phyloP scores from a whole-genome alignment of 2,329 filamentous ascomycete species.

The Monilinia polystroma region DNA sequence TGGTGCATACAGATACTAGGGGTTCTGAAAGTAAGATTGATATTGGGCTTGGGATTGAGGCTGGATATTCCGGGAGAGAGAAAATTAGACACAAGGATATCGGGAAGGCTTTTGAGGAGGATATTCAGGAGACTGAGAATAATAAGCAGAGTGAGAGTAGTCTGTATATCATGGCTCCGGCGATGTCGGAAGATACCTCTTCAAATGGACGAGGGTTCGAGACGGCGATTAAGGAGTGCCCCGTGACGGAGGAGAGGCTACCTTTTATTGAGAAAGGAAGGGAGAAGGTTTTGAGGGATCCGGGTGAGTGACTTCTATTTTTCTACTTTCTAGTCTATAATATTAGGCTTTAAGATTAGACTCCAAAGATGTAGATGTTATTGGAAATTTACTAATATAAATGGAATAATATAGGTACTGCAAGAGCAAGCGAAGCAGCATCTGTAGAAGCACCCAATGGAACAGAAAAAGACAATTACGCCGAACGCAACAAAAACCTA shows the following conservation, averaged over 20 bases:
- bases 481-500: constrained; percentile 43
- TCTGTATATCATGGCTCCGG: too few species aligned
- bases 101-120: too few species aligned
- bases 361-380: neutral
- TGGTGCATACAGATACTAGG: too few species aligned
- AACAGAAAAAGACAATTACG: constrained; percentile 42
- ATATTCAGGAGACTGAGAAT: too few species aligned
- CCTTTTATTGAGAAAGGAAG: neutral
- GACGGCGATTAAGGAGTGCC: neutral
- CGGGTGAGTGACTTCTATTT: neutral
- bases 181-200: too few species aligned
- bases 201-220: neutral
- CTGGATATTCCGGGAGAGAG: too few species aligned
- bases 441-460: constrained; percentile 45
- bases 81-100: too few species aligned
- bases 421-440: constrained; percentile 45
- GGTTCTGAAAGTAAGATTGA: too few species aligned
- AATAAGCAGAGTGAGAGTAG: too few species aligned
- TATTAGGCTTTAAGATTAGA: neutral
- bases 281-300: neutral
- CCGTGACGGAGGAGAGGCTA: neutral
- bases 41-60: too few species aligned
- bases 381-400: neutral
- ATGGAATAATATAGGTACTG: constrained; percentile 38
- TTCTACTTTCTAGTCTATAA: too few species aligned